Percentiles rank a stretch among this genome's conserved stretches.
Conservation (phyloP, 768 basidiomycete species). For the Amanita pseudoporphyria region DNA sequence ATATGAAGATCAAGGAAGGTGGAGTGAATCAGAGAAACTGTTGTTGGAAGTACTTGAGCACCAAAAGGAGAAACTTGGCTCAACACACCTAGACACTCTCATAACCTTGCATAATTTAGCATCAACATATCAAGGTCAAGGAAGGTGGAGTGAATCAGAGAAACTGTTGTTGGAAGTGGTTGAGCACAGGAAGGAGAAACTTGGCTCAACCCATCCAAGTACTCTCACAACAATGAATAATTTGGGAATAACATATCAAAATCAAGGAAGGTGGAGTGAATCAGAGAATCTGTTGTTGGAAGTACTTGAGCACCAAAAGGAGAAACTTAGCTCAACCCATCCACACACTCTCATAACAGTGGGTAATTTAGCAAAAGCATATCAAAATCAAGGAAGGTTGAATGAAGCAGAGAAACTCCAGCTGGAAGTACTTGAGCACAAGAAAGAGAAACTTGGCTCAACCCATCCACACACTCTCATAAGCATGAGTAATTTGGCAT, state of each 20-base stretch:
- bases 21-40: neutral
- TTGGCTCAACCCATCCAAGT: neutral
- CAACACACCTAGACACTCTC: neutral
- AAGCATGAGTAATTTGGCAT: too few species aligned
- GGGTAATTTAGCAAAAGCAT: too few species aligned
- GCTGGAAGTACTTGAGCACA: neutral
- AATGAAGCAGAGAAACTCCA: neutral
- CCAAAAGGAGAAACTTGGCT: neutral
- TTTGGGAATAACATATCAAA: neutral
- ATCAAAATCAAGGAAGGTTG: neutral
- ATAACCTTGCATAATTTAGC: too few species aligned
- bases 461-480: too few species aligned
- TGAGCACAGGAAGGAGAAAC: neutral
- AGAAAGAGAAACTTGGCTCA: too few species aligned
- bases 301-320: neutral
- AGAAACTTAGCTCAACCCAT: constrained; percentile 6
- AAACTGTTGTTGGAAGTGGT: too few species aligned
- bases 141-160: too few species aligned
- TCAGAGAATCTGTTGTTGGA: neutral
- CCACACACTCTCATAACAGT: constrained; percentile 5
- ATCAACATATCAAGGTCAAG: too few species aligned
- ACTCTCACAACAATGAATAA: neutral
- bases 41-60: neutral
- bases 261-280: neutral
- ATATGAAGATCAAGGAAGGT: neutral